These are phyloP conservation scores for Pseudocercospora fuligena DNA, from an alignment of 2,329 filamentous ascomycete genomes.

Conservation along the genomic window DNA sequence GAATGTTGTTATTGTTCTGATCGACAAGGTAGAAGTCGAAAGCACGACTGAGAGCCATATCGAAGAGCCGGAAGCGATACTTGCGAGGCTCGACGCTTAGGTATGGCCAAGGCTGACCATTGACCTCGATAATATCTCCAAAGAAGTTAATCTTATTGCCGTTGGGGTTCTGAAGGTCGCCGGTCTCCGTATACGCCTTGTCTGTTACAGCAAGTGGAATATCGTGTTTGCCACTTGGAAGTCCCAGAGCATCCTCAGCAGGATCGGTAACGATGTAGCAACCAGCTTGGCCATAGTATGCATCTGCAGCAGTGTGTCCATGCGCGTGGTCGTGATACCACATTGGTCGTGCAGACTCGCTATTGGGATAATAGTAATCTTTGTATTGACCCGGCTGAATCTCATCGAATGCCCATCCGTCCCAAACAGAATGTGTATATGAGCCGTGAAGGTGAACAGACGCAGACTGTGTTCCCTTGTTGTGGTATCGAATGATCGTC, in stretches of 20 bases:
- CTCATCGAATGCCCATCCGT: conserved; percentile 61
- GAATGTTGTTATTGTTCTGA: conserved; percentile 43
- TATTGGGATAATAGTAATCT: conserved; percentile 67
- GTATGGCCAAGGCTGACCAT: conserved; percentile 64
- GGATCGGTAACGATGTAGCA: conserved; percentile 61
- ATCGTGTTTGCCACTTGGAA: conserved; percentile 60
- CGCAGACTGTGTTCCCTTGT: conserved; percentile 51
- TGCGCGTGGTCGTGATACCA: conserved; percentile 62
- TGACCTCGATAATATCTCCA: conserved; percentile 64
- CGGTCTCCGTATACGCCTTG: conserved; percentile 59
- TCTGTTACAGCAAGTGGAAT: conserved; percentile 57
- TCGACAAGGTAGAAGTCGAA: conserved; percentile 56
- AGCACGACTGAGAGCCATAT: conserved; percentile 55
- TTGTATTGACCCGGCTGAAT: conserved; percentile 60
- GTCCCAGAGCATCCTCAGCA: conserved; percentile 53
- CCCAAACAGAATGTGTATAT: conserved; percentile 45
- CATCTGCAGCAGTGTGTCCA: conserved; percentile 57
- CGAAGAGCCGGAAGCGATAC: conserved; percentile 62
- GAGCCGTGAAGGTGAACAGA: conserved; percentile 63
- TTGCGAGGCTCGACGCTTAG: conserved; percentile 64
- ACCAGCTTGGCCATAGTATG: conserved; percentile 62
- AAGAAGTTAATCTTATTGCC: conserved; percentile 56
- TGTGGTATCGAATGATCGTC: conserved; percentile 60
- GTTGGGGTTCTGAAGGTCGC: conserved; percentile 51
- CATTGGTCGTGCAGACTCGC: conserved; percentile 57